Percentiles rank a stretch among this genome's conserved stretches.
These are phyloP conservation scores for Globisporangium parvum DNA, from an alignment of 352 stramenopile species.

Conservation along the genomic window DNA sequence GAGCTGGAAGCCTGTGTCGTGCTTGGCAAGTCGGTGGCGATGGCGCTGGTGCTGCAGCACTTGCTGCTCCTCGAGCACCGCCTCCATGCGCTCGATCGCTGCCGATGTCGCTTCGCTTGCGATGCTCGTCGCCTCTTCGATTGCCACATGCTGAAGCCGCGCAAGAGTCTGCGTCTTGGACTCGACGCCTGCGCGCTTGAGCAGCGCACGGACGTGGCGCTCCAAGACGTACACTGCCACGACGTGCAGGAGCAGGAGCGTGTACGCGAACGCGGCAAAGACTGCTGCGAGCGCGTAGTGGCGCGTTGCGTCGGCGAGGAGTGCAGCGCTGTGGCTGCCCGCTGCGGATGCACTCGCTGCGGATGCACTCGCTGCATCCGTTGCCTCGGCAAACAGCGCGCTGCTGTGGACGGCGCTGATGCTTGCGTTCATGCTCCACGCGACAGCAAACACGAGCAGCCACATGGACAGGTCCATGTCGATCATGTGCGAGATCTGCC, in stretches of 20 bases:
- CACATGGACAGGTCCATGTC: constrained; percentile 65
- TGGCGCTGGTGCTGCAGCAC: constrained; percentile 6
- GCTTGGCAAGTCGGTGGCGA: constrained; percentile 1
- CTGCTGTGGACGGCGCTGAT: constrained; percentile 13
- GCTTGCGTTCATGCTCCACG: constrained; percentile 31
- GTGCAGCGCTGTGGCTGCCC: neutral
- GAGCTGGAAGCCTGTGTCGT: constrained; percentile 21
- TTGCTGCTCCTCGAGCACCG: constrained; percentile 14
- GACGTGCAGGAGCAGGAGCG: constrained; percentile 6
- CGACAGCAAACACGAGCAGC: constrained; percentile 41
- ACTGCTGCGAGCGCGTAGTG: constrained; percentile 8
- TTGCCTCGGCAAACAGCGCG: constrained; percentile 9
- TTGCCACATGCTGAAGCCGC: constrained; percentile 17
- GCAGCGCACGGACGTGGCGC: constrained; percentile 1
- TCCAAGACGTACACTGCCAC: neutral
- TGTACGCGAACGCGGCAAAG: constrained; percentile 7
- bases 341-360: neutral
- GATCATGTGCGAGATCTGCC: constrained; percentile 77
- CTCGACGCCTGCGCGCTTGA: constrained; percentile 1
- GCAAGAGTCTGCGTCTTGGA: constrained; percentile 4
- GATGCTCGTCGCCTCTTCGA: constrained; percentile 20
- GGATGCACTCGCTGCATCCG: neutral
- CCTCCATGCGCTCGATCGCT: constrained; percentile 26
- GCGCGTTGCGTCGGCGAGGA: neutral
- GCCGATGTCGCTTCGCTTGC: constrained; percentile 17